phyloP scores from a whole-genome alignment of 371 early-diverging fungal species.

The Mortierella sp. region DNA sequence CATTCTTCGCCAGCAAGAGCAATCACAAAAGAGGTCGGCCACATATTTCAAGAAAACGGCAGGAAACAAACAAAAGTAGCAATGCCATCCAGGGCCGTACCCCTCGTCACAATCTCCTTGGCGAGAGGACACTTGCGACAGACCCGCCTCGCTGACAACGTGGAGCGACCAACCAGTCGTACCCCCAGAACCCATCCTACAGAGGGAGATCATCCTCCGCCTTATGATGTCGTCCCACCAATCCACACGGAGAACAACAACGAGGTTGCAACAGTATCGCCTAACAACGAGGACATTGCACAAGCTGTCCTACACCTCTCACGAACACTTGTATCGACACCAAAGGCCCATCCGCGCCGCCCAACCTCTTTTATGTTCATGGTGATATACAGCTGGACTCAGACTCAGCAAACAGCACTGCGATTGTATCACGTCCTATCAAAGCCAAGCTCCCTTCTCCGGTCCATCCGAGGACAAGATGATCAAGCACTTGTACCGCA shows the following conservation, averaged over 20 bases:
- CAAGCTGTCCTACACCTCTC: conserved; percentile 48
- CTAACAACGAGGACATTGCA: conserved; percentile 27
- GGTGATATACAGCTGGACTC: conserved; percentile 51
- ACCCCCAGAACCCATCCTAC: not conserved
- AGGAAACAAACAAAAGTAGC: not conserved
- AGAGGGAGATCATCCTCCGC: conserved; percentile 17
- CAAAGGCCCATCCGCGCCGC: conserved; percentile 16
- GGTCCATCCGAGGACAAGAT: conserved; percentile 23
- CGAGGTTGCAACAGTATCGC: conserved; percentile 8
- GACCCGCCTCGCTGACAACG: conserved; percentile 15
- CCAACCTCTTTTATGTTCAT: conserved; percentile 35
- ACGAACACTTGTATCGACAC: conserved; percentile 27
- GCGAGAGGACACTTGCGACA: conserved; percentile 32
- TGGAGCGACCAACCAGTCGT: not conserved
- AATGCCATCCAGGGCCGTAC: conserved; percentile 49
- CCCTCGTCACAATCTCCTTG: conserved; percentile 44
- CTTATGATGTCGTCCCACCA: conserved; percentile 21
- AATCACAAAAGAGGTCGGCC: too few species aligned
- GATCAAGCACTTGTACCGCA: conserved; percentile 12
- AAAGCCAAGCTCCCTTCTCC: conserved; percentile 21
- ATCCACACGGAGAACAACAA: not conserved
- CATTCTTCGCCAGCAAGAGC: too few species aligned
- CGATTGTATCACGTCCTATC: conserved; percentile 33
- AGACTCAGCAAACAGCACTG: conserved; percentile 30
- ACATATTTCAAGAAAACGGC: too few species aligned